These are phyloP conservation scores for Erodium trifolium DNA, from an alignment of 441 rosid species.

Conservation along the genomic window DNA sequence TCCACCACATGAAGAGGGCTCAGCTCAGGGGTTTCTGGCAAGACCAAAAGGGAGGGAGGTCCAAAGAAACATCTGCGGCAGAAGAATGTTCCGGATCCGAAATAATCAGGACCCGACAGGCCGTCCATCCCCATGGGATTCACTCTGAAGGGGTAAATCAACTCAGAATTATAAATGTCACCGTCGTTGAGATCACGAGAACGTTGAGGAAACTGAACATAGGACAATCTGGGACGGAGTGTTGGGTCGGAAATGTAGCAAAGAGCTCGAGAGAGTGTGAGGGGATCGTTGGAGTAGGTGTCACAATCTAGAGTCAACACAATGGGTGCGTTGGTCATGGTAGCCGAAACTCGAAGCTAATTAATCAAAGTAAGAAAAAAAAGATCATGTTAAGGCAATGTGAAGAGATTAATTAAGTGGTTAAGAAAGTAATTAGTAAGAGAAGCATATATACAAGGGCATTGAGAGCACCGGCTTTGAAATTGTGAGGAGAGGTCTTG, in stretches of 20 bases:
- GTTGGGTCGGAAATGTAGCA: slow-evolving; percentile 43
- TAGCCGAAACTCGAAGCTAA: slow-evolving; percentile 58
- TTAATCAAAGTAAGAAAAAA: slow-evolving; percentile 3
- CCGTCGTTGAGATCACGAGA: slow-evolving; percentile 39
- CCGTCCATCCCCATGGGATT: slow-evolving; percentile 45
- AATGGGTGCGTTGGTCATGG: slow-evolving; percentile 57
- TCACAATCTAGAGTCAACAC: slow-evolving; percentile 64
- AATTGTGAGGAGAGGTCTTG: slow-evolving; percentile 46
- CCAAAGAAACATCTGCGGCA: slow-evolving; percentile 42
- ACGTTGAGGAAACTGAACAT: slow-evolving; percentile 61
- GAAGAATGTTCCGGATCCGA: slow-evolving; percentile 54
- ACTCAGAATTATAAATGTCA: slow-evolving; percentile 47
- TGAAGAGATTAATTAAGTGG: too few relatives aligned
- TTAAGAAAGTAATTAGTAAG: too few relatives aligned
- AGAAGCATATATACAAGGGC: slow-evolving; percentile 30
- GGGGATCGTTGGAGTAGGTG: slow-evolving; percentile 60
- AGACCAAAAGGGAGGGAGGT: slow-evolving; percentile 17
- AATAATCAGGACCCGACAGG: slow-evolving; percentile 30
- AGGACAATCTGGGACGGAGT: slow-evolving; percentile 27
- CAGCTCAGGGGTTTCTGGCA: slow-evolving; percentile 31
- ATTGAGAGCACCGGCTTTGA: slow-evolving; percentile 81
- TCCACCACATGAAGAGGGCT: slow-evolving; percentile 20
- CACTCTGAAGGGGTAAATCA: slow-evolving; percentile 25
- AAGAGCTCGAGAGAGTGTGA: slow-evolving; percentile 34
- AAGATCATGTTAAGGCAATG: too few relatives aligned